These are phyloP conservation scores for Solanum chacoense DNA, from an alignment of 305 asterid genomes.

Conservation along the genomic window DNA sequence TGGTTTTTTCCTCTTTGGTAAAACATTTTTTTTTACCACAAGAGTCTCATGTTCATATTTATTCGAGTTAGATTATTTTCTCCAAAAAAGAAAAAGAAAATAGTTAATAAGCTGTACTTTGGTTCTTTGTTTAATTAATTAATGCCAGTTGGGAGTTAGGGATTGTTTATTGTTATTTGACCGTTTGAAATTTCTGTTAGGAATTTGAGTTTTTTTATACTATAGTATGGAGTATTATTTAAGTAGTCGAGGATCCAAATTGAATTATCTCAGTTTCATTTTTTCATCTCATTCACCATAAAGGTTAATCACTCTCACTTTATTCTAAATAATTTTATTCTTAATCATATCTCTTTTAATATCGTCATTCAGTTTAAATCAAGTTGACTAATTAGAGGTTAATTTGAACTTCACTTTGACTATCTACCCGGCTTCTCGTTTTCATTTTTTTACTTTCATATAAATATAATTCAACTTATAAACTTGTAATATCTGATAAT, in stretches of 20 bases:
- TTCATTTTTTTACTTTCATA: not conserved
- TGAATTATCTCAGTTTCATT: not conserved
- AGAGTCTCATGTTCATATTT: not conserved
- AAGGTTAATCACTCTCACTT: rapidly evolving
- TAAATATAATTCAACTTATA: too few species aligned
- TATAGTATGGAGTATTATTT: too few species aligned
- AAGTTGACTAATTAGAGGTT: not conserved
- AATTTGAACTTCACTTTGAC: too few species aligned
- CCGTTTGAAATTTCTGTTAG: not conserved
- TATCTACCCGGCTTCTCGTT: too few species aligned
- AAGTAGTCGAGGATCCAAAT: not conserved
- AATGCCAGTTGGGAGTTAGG: not conserved
- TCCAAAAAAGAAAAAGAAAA: too few species aligned
- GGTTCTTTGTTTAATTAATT: not conserved
- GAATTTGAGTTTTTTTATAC: not conserved
- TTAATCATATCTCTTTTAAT: too few species aligned
- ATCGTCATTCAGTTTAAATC: not conserved
- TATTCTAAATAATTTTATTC: too few species aligned
- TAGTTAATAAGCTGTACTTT: not conserved
- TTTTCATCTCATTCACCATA: not conserved
- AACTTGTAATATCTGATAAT: too few species aligned
- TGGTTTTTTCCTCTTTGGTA: not conserved
- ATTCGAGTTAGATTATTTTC: not conserved
- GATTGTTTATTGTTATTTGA: not conserved
- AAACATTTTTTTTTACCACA: not conserved